Base-by-base conservation (phyloP, 2,329 filamentous ascomycete species). In the Fusarium sacchari region DNA sequence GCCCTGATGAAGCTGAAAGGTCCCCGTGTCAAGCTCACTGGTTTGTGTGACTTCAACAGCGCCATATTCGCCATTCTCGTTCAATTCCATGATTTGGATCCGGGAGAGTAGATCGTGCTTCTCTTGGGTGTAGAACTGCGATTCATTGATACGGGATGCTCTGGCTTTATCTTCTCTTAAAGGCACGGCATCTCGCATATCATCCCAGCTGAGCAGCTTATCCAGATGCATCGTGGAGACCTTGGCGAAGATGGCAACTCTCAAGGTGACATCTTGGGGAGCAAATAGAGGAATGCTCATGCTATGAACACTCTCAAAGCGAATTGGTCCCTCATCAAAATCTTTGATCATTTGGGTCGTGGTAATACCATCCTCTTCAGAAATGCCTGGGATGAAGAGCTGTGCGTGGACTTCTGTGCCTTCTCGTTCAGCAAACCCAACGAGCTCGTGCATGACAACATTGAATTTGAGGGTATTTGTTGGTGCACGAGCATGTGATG, bases 141-240 rank as follows among this genome's bases (percentile, higher is more conserved):
- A 93, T 81, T 99, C 96, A 18, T 94, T 92, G 73, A 99, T 91
- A 17, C 96, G 89, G 30, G 93, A 88, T 46, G 86, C 88, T 69
- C 88, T 89, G 10, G 85, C 81, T 64, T 85, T 87, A 46, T 85
- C 85, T 62, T 88, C 87, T 71, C 89, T 88, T 6, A 72, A 65
- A 32, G 88, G 87, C 56, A 91, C 86, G 24, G 89, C 88, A 81
- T 99, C 96, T 66, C 96, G 91, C 92, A 99, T 98, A 78, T 98
- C 96, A 80, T 99, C 96, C 96, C 96, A 99, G 83, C 96, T 99
- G 18, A 98, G 89, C 57, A 99, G 88, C 84, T 97, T 98, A 82
- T 99, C 96, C 28, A 99, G 88, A 83, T 99, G 96, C 92, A 98
- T 98, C 0, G 92, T 86, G 3, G 94, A 96, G 40, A 97, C 94